Base-by-base conservation (phyloP, 306 rosid genomes). In the Sindora glabra region DNA sequence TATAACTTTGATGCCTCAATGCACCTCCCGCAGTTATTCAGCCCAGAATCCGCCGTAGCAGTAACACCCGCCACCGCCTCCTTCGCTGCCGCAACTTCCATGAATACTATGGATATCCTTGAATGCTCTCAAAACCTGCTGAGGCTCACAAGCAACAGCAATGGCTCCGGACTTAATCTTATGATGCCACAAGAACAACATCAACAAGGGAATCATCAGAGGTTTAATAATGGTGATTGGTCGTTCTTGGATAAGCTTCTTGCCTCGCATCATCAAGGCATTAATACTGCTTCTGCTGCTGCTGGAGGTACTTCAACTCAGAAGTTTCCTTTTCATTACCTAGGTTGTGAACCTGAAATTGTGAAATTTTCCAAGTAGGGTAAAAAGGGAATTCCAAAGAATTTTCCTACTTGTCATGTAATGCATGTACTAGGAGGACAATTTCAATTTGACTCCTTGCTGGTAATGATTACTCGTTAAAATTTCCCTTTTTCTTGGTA, bases 221-320 rank as follows among this genome's bases (percentile, higher is more conserved):
- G 95, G 52, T 69, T 78, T 59, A 53, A n/a, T n/a, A n/a, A 25
- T 46, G 83, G 84, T 30, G 95, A 88, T 24, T 92, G 98, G 98
- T 81, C 94, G 1, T 92, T 92, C 76, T 82, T 88, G 87, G 95
- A 88, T 60, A 92, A 89, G 79, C 81, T 92, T 9, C 87, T 92
- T 14, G 74, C 89, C 15, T 81, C 86, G 10, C 57, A 64, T 1
- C 65, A 73, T 23, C 72, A 71, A 12, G 59, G 55, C 38, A 56
- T 58, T 48, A 67, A 54, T n/a, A 48, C 70, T 18, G 49, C 52
- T 42, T 75, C 62, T 52, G 65, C 62, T 62, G 3, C 58, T 61
- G 25, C 62, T 64, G 42, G 38, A 23, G 74, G 72, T 14, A 63
- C 81, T 34, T 73, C 96, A 17, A 33, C 79, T 70, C 87, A 73